These are phyloP conservation scores for Fusarium sp. DNA, from an alignment of 2,329 filamentous ascomycete genomes.

Conservation along the genomic window DNA sequence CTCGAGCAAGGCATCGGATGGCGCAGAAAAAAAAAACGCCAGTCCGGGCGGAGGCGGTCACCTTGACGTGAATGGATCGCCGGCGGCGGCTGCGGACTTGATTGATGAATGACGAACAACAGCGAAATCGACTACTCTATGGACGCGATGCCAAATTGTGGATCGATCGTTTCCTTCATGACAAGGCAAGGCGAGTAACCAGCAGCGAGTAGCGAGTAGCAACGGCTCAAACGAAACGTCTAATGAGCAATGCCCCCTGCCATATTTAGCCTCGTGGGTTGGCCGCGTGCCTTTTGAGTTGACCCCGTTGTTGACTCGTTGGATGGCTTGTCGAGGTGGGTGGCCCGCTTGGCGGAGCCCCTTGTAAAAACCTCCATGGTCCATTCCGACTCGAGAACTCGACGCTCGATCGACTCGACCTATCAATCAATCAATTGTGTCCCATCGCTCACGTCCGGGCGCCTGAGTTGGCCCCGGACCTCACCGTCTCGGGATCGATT, in stretches of 20 bases:
- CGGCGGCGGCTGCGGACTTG: constrained; percentile 29
- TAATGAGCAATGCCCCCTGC: constrained; percentile 37
- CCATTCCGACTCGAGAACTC: constrained; percentile 25
- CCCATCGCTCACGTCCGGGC: constrained; percentile 11
- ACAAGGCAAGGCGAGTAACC: constrained; percentile 21
- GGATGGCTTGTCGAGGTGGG: constrained; percentile 35
- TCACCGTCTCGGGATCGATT: constrained; percentile 16
- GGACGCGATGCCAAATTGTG: constrained; percentile 30
- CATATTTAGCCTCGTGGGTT: constrained; percentile 44
- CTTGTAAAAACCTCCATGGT: constrained; percentile 40
- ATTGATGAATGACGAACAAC: constrained; percentile 27
- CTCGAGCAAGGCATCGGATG: constrained; percentile 14
- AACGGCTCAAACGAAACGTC: constrained; percentile 35
- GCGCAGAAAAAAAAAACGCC: constrained; percentile 21
- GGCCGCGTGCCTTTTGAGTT: constrained; percentile 41
- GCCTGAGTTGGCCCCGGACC: constrained; percentile 28
- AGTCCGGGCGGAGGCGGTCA: constrained; percentile 29
- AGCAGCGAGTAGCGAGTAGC: constrained; percentile 20
- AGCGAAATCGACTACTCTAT: constrained; percentile 19
- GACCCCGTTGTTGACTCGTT: constrained; percentile 36
- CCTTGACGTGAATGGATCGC: constrained; percentile 35
- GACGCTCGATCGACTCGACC: constrained; percentile 28
- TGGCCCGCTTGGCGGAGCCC: constrained; percentile 35
- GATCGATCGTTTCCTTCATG: constrained; percentile 19
- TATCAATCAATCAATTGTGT: constrained; percentile 37